Conservation (phyloP, 257 asterid genomes). For the Nicotiana otophora region DNA sequence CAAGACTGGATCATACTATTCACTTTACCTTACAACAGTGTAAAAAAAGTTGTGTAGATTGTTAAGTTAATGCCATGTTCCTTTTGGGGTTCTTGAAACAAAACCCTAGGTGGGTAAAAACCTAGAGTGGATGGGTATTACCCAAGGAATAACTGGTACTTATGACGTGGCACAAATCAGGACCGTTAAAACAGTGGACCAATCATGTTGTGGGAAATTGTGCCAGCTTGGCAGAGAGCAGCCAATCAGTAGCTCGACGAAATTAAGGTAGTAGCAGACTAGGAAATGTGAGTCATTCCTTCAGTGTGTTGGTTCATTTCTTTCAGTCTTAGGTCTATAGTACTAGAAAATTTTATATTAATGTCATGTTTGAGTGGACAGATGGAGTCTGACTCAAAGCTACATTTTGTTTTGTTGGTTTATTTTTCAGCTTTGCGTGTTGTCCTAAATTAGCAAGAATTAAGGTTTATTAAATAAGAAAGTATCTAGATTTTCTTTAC, state of each 20-base stretch:
- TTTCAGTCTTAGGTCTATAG: slow-evolving; percentile 7
- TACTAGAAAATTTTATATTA: slow-evolving; percentile 34
- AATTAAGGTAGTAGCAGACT: slow-evolving; percentile 66
- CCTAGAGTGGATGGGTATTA: slow-evolving; percentile 29
- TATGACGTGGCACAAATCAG: slow-evolving; percentile 15
- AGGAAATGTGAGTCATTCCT: slow-evolving; percentile 20
- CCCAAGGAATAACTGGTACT: slow-evolving; percentile 21
- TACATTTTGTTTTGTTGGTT: slow-evolving; percentile 21
- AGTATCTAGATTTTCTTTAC: neutral
- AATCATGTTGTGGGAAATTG: slow-evolving; percentile 44
- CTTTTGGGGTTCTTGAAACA: neutral
- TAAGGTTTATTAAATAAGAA: neutral
- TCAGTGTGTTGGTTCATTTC: slow-evolving; percentile 5
- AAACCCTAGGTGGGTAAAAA: slow-evolving; percentile 28
- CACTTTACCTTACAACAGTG: slow-evolving; percentile 12
- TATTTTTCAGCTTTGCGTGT: slow-evolving; percentile 30
- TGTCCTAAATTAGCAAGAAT: slow-evolving; percentile 17
- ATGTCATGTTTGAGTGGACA: slow-evolving; percentile 40
- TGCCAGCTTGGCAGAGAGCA: slow-evolving; percentile 48
- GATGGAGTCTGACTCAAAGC: slow-evolving; percentile 31
- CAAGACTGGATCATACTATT: slow-evolving; percentile 17
- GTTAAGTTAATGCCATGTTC: neutral
- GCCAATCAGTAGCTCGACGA: slow-evolving; percentile 82
- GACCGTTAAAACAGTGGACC: slow-evolving; percentile 28
- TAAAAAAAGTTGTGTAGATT: neutral